Evolutionary conservation across 2,329 filamentous ascomycete genomes (phyloP).

Genomic region (Fusarium stilboides): DNA sequence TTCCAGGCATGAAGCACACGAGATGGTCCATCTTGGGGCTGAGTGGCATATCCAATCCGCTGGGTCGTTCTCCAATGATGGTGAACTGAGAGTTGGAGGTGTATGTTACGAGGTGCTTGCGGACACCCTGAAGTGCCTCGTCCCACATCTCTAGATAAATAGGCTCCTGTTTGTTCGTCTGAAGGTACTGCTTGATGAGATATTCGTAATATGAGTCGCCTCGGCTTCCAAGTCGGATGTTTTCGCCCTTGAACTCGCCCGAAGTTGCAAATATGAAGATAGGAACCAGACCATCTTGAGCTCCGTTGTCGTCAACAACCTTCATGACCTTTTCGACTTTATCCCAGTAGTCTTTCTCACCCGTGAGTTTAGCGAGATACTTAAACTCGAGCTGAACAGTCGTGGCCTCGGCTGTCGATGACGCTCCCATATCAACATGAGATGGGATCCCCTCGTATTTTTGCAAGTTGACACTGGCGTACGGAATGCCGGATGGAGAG

Average conservation of each 20-base stretch:
- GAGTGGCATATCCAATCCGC: conserved; percentile 76
- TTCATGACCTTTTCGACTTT: conserved; percentile 93
- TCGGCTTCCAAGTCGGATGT: conserved; percentile 92
- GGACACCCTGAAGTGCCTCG: conserved; percentile 85
- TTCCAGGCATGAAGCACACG: conserved; percentile 97
- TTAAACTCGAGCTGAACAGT: conserved; percentile 97
- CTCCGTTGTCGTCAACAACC: conserved; percentile 86
- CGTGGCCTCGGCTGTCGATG: conserved; percentile 93
- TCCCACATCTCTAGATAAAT: conserved; percentile 96
- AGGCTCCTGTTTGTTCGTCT: conserved; percentile 88
- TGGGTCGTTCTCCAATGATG: conserved; percentile 88
- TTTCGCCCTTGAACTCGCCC: conserved; percentile 84
- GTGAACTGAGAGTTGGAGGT: conserved; percentile 85
- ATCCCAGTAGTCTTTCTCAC: conserved; percentile 93
- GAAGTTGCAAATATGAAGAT: conserved; percentile 89
- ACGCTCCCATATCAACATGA: conserved; percentile 87
- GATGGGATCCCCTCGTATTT: conserved; percentile 83
- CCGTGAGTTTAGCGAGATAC: conserved; percentile 94
- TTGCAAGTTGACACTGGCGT: conserved; percentile 89
- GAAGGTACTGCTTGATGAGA: conserved; percentile 97
- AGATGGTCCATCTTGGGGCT: conserved; percentile 98
- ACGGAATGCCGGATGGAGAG: conserved; percentile 87
- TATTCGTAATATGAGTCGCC: conserved; percentile 99
- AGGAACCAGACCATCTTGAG: conserved; percentile 86
- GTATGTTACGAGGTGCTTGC: conserved; percentile 93